Base-by-base conservation (phyloP, 2,329 filamentous ascomycete species). In the Aspergillus hortae region DNA sequence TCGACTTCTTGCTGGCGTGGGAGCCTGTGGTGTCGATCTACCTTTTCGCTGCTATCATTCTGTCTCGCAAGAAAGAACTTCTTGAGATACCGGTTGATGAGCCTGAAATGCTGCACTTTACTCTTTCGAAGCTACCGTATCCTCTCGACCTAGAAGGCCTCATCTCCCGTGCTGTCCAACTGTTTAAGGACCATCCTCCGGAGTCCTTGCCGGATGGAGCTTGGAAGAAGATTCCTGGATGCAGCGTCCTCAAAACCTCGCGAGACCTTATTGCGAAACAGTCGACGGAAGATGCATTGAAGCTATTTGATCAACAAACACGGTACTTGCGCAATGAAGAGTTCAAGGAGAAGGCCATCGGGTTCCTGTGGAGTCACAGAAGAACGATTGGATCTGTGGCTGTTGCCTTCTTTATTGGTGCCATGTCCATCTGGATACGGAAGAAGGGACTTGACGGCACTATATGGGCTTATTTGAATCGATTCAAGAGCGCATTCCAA, bases 11-110 rank as follows among this genome's bases (percentile, higher is more conserved):
- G 44, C 79, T 99, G 4, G 90, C 92, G 3, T 84, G 83, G 45
- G 90, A 95, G 69, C 90, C 92, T n/a, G 87, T 89, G 36, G 90
- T 96, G 64, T 86, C 86, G 15, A 81, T 97, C 48, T 99, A 99
- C 70, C 80, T 97, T 49, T 97, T 96, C 72, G 90, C 91, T 1
- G 88, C 90, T 66, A 92, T 96, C 56, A 85, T 96, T 40, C 78
- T 95, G 32, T 84, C 86, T 43, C 87, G 92, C 35, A 86, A 88
- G 52, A 81, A 84, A 32, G 91, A 96, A 71, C 81, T 99, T n/a
- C 82, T 97, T 57, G 87, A 89, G 46, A 88, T 90, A n/a, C 83
- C 87, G 1, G 71, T 79, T 17, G 88, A 95, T 59, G 91, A 96
- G 67, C 87, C 90, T 6, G 92, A 97, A 64, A 95, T 99, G 83